phyloP scores from a whole-genome alignment of 2,329 filamentous ascomycete species.

The Botrytis squamosa region DNA sequence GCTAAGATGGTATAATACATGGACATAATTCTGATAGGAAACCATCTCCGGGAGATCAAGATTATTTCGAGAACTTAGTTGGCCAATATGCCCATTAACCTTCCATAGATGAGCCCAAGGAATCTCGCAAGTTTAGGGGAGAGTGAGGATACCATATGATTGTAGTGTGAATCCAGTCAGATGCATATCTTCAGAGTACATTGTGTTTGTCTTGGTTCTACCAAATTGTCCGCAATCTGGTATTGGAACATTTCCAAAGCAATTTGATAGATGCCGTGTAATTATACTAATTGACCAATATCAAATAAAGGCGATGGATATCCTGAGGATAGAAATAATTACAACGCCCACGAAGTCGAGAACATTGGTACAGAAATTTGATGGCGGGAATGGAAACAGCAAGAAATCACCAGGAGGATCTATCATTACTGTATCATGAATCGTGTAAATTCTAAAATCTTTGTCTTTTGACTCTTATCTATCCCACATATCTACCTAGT shows the following conservation, averaged over 20 bases:
- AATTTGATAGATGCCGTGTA: neutral
- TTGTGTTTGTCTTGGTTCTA: neutral
- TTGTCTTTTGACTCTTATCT: neutral
- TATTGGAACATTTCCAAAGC: neutral
- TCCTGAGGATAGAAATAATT: neutral
- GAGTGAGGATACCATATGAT: neutral
- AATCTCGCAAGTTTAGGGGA: neutral
- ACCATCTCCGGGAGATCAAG: neutral
- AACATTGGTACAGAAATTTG: neutral
- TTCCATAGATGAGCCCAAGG: neutral
- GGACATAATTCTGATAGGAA: neutral
- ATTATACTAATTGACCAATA: neutral
- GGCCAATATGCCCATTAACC: neutral
- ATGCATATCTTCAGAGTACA: neutral
- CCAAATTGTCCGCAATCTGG: neutral
- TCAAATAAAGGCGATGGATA: neutral
- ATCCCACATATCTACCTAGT: neutral
- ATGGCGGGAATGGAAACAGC: neutral
- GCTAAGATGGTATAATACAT: neutral
- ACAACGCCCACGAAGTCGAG: neutral
- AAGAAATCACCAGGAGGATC: no score
- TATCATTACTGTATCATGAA: constrained; percentile 16
- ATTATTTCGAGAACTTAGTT: neutral
- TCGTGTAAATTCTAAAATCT: neutral
- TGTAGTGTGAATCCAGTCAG: neutral